Conservation (phyloP, 306 rosid species). For the Ceratonia siliqua region DNA sequence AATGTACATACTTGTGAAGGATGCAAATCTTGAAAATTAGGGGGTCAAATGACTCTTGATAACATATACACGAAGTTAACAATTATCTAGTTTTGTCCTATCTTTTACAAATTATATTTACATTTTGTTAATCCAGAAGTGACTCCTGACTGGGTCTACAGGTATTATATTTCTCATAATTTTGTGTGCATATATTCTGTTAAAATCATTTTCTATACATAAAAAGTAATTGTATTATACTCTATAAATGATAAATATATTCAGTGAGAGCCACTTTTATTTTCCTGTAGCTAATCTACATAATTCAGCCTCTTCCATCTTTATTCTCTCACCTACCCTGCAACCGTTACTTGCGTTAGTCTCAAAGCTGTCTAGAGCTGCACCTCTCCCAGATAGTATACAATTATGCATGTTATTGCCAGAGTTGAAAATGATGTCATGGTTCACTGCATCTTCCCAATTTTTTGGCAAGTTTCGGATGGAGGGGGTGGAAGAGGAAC, state of each 20-base stretch:
- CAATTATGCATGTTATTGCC: neutral
- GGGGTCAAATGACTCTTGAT: constrained; percentile 13
- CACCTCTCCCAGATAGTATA: neutral
- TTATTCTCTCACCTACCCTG: neutral
- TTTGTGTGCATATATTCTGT: neutral
- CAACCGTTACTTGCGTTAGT: neutral
- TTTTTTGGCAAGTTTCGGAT: too few species aligned
- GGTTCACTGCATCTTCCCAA: too few species aligned
- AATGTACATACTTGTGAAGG: too few species aligned
- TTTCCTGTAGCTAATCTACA: neutral
- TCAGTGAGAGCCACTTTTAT: neutral
- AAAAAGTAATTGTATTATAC: neutral
- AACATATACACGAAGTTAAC: too few species aligned
- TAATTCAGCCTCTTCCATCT: neutral
- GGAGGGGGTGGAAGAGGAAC: too few species aligned
- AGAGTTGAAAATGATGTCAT: neutral
- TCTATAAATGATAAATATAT: neutral
- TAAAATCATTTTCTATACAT: neutral
- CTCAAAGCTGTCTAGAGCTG: neutral
- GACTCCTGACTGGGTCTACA: neutral
- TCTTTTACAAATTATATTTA: neutral
- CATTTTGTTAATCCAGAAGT: neutral
- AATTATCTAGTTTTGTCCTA: too few species aligned
- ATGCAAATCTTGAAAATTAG: too few species aligned
- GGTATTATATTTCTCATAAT: neutral